Conservation (phyloP, 768 basidiomycete species). For the Crepidotus variabilis region DNA sequence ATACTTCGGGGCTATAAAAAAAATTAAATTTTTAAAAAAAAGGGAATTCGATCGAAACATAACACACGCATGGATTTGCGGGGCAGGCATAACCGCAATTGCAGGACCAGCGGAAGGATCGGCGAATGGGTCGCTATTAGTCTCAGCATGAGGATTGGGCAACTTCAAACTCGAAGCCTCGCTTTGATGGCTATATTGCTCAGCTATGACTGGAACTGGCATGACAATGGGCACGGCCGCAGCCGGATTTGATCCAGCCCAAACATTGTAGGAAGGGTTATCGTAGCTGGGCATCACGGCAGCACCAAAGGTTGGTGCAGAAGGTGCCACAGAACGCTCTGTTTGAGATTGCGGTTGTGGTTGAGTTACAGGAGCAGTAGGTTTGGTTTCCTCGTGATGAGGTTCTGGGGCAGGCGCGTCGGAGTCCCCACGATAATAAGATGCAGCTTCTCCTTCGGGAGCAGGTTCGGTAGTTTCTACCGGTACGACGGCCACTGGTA, state of each 20-base stretch:
- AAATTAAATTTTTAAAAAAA: conserved; percentile 2
- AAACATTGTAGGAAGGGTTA: conserved; percentile 13
- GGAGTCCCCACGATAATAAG: background rate
- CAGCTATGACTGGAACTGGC: background rate
- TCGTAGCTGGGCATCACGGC: conserved; percentile 14
- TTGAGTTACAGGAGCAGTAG: background rate
- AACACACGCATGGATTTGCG: background rate
- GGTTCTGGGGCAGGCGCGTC: background rate
- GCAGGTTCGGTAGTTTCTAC: background rate
- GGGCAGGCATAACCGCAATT: background rate
- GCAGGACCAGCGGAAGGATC: conserved; percentile 20
- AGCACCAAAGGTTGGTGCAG: conserved; percentile 7
- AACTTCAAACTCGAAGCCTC: conserved; percentile 12
- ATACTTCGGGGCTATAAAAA: conserved; percentile 15
- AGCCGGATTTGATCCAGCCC: conserved; percentile 12
- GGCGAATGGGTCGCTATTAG: conserved; percentile 26
- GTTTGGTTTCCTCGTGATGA: background rate
- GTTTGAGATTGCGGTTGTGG: background rate
- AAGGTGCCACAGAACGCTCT: background rate
- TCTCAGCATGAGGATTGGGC: conserved; percentile 17
- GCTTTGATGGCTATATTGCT: conserved; percentile 8
- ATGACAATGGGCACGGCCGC: background rate
- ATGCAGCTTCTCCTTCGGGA: background rate
- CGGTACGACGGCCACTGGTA: background rate
- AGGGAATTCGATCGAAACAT: background rate